These are phyloP conservation scores for Yueomyces sinensis DNA, from an alignment of 805 yeast genomes.

Conservation along the genomic window DNA sequence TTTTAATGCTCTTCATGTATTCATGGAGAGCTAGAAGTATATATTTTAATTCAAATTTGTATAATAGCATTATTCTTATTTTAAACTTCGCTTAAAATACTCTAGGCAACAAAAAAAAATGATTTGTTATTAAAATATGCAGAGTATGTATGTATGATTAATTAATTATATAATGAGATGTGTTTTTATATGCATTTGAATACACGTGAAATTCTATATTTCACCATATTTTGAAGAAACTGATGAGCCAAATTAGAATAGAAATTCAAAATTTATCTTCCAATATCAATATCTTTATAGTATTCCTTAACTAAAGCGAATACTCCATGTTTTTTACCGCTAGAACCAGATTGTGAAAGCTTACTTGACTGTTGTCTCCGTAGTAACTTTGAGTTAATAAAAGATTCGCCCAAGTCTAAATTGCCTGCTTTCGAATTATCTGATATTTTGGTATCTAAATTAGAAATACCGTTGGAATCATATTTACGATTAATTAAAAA, in stretches of 20 bases:
- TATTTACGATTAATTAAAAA: slow-evolving; percentile 5
- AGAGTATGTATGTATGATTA: too few relatives aligned
- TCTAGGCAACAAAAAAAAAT: too few relatives aligned
- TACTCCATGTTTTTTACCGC: slow-evolving; percentile 23
- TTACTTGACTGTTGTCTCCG: not conserved
- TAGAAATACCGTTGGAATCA: not conserved
- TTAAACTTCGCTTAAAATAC: too few relatives aligned
- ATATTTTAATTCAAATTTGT: too few relatives aligned
- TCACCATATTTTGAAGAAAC: too few relatives aligned
- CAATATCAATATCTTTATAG: slow-evolving; percentile 35
- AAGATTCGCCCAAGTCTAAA: slow-evolving; percentile 3
- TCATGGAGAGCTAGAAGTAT: too few relatives aligned
- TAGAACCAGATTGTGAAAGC: not conserved
- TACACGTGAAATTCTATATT: too few relatives aligned
- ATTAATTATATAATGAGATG: too few relatives aligned
- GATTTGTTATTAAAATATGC: too few relatives aligned
- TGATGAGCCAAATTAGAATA: too few relatives aligned
- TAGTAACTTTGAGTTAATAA: slow-evolving; percentile 3
- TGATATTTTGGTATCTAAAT: not conserved
- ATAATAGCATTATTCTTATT: too few relatives aligned
- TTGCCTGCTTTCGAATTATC: not conserved
- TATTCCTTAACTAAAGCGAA: slow-evolving; percentile 71
- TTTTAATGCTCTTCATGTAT: not conserved
- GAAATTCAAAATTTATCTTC: slow-evolving; percentile 4
- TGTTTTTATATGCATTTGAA: too few relatives aligned